Evolutionary conservation across 2,329 filamentous ascomycete genomes (phyloP), one percentile per base, ranked within the genome.

Genomic region (Trichoderma afroharzianum): DNA sequence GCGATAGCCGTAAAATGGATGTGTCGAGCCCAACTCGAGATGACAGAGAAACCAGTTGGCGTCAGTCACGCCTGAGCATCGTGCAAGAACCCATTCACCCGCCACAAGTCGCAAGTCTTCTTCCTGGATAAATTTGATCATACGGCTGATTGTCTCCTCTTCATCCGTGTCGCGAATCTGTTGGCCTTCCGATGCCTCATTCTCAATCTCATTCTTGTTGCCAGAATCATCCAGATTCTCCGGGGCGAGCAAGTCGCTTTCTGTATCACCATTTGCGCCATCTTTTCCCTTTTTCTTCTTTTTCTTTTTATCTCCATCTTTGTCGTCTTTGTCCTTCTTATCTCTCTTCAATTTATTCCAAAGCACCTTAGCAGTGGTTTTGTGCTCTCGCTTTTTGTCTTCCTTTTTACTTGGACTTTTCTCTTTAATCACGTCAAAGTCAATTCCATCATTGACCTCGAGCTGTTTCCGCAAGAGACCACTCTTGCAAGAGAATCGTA

Each of bases 41-140:
- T 69, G 36, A n/a, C 70, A 72, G 15, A 73, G 57, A 30, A 73
- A 73, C 70, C 70, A 73, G 18, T 73, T 72, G 8, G 72, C 70
- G 8, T 67, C 53, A 12, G 63, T 21, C 6, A 72, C 70, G 6
- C 64, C 59, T 1, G 70, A 73, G 32, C 66, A 72, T 57, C 72
- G 66, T 2, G 70, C 63, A 11, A 73, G 64, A 8, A 73, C 72
- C 72, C 70, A 73, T 33, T 73, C 70, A 2, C 72, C 72, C 1
- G 72, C 72, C 18, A 72, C 64, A 15, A 69, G 70, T 4, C 53
- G 32, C 33, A 73, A 50, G 15, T 72, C 70, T 2, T 67, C 32
- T 18, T 72, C 59, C 43, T 72, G 72, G 24, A 72, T 72, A 58
- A 73, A 73, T 2, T 32, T 63, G 57, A 72, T 73, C 28, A 72